Evolutionary conservation across 1,139 yeast genomes (phyloP).

Genomic region (Blastobotrys petasosporus): DNA sequence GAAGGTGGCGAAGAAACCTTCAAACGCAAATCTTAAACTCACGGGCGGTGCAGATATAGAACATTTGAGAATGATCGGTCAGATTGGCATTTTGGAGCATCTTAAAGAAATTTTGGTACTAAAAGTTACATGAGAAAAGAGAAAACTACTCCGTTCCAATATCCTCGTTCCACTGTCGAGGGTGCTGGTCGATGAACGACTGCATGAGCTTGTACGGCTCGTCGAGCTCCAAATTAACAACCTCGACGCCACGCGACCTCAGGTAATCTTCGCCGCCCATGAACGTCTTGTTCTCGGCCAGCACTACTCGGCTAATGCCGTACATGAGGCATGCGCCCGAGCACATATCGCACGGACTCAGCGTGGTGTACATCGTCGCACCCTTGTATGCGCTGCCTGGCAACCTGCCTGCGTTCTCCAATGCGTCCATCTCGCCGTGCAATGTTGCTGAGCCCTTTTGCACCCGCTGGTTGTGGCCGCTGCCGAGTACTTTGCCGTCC

Average conservation of each 20-base stretch:
- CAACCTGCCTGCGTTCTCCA: slow-evolving; percentile 86
- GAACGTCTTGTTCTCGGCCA: slow-evolving; percentile 82
- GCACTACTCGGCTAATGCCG: slow-evolving; percentile 76
- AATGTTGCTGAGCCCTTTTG: slow-evolving; percentile 70
- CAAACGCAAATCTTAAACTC: no score
- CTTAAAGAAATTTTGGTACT: no score
- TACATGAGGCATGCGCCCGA: slow-evolving; percentile 87
- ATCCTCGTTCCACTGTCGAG: slow-evolving; percentile 84
- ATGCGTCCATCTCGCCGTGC: slow-evolving; percentile 86
- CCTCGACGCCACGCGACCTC: slow-evolving; percentile 61
- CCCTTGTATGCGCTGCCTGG: slow-evolving; percentile 56
- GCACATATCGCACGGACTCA: slow-evolving; percentile 94
- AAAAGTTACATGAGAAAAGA: no score
- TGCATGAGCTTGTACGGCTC: slow-evolving; percentile 72
- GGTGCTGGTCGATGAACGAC: slow-evolving; percentile 69
- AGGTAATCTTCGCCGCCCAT: slow-evolving; percentile 73
- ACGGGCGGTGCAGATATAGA: no score
- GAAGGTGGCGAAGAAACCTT: no score
- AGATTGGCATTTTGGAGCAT: no score
- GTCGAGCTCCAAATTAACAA: slow-evolving; percentile 57
- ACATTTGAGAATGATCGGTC: no score
- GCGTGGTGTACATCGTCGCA: slow-evolving; percentile 69
- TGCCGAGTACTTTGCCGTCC: slow-evolving; percentile 75
- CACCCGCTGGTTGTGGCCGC: slow-evolving; percentile 84
- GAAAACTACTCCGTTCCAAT: slow-evolving; percentile 55